phyloP scores from a whole-genome alignment of 352 stramenopile species.

The Thraustochytrium striatum region DNA sequence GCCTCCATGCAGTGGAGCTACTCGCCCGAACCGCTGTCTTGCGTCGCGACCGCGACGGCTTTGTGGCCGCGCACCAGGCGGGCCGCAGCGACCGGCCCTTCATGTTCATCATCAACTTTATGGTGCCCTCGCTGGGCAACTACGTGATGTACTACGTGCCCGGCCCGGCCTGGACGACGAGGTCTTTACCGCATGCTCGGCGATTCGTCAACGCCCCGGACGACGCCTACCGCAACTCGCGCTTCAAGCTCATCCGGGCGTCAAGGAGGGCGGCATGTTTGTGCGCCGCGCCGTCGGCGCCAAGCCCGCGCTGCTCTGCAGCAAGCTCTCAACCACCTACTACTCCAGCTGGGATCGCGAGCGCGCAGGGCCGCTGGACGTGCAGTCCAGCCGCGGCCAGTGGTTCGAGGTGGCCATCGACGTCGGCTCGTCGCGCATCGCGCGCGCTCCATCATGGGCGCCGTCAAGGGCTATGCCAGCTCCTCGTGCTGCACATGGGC shows the following conservation, averaged over 20 bases:
- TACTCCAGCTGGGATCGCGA: constrained; percentile 57
- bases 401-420: constrained; percentile 80
- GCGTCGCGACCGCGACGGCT: constrained; percentile 67
- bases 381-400: constrained; percentile 60
- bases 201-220: constrained; percentile 67
- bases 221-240: constrained; percentile 69
- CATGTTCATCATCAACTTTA: constrained; percentile 81
- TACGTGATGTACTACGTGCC: constrained; percentile 80
- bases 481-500: constrained; percentile 75
- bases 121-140: constrained; percentile 72
- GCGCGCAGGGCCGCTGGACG: neutral
- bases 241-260: constrained; percentile 79
- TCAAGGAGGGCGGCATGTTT: constrained; percentile 78
- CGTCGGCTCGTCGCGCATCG: constrained; percentile 71
- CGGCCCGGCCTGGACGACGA: too few relatives aligned
- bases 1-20: neutral
- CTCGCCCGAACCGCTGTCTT: constrained; percentile 59
- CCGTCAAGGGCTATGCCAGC: constrained; percentile 79
- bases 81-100: constrained; percentile 56
- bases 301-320: constrained; percentile 72
- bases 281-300: constrained; percentile 73
- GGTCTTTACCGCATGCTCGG: constrained; percentile 75
- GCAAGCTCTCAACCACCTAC: constrained; percentile 77
- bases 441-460: constrained; percentile 62
- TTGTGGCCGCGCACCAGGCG: constrained; percentile 63